A percentile compares a stretch with the other conserved stretches of the same genome.
Evolutionary conservation across 1,284 basidiomycete genomes (phyloP).

Genomic region (Malassezia obtusa): DNA sequence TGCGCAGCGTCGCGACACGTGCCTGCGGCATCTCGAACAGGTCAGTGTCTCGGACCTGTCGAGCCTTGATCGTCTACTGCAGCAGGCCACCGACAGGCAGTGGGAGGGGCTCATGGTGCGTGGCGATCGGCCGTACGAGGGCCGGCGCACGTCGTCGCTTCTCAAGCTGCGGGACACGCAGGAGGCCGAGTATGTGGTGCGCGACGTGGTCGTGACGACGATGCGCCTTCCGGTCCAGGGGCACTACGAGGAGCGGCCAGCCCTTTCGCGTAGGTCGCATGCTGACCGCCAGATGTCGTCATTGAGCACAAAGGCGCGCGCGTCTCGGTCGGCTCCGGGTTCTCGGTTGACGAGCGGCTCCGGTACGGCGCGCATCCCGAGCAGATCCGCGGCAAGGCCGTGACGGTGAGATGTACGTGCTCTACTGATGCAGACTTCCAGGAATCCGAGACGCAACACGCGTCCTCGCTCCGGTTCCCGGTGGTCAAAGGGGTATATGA

Average conservation of each 20-base stretch:
- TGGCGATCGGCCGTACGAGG: conserved; percentile 25
- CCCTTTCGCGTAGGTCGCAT: conserved; percentile 17
- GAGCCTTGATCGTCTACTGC: neutral
- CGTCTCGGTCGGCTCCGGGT: conserved; percentile 29
- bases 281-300: neutral
- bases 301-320: conserved; percentile 23
- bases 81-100: conserved; percentile 13
- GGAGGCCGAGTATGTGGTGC: conserved; percentile 30
- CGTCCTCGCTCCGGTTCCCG: conserved; percentile 23
- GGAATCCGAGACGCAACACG: neutral
- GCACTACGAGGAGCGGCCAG: conserved; percentile 19
- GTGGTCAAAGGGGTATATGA: conserved; percentile 30
- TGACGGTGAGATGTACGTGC: conserved; percentile 26
- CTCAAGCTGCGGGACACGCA: conserved; percentile 30
- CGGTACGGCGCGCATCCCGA: conserved; percentile 22
- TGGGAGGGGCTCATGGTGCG: conserved; percentile 36
- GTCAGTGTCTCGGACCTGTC: conserved; percentile 15
- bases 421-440: neutral
- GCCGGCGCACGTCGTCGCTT: conserved; percentile 24
- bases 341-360: conserved; percentile 25
- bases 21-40: conserved; percentile 23
- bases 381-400: conserved; percentile 22
- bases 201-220: conserved; percentile 16
- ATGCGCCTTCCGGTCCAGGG: conserved; percentile 32
- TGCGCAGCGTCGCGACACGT: neutral